These are phyloP conservation scores for Aspergillus amoenus DNA, from an alignment of 2,329 filamentous ascomycete species.

Conservation along the genomic window DNA sequence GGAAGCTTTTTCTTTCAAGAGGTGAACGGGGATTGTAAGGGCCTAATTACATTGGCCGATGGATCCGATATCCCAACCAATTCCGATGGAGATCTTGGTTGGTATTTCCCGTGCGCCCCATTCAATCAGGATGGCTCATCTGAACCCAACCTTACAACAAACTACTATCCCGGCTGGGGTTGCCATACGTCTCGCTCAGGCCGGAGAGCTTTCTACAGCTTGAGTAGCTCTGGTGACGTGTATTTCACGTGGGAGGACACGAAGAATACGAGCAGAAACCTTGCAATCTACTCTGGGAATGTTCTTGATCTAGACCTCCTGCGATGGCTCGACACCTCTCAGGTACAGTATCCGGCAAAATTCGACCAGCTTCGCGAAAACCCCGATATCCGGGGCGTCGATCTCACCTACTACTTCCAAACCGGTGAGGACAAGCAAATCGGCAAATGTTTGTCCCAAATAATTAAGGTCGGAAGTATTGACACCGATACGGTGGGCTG, in stretches of 20 bases:
- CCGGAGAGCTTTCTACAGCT: conserved; percentile 73
- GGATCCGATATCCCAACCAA: conserved; percentile 80
- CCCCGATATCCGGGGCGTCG: conserved; percentile 71
- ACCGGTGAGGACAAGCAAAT: conserved; percentile 73
- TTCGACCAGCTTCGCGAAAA: conserved; percentile 80
- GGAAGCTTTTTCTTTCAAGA: conserved; percentile 98
- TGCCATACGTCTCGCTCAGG: conserved; percentile 77
- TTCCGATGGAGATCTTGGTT: conserved; percentile 71
- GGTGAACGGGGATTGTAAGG: conserved; percentile 96
- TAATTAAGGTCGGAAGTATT: conserved; percentile 92
- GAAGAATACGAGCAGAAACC: conserved; percentile 81
- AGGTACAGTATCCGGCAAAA: conserved; percentile 71
- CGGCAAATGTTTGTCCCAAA: conserved; percentile 85
- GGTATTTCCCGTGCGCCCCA: conserved; percentile 93
- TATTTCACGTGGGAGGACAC: conserved; percentile 97
- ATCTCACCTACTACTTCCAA: conserved; percentile 87
- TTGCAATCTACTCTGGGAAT: conserved; percentile 91
- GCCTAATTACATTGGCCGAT: conserved; percentile 70
- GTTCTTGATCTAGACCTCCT: conserved; percentile 88
- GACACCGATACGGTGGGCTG: conserved; percentile 96
- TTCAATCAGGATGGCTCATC: conserved; percentile 93
- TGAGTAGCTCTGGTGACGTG: conserved; percentile 75
- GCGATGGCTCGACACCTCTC: conserved; percentile 80
- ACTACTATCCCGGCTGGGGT: conserved; percentile 78
- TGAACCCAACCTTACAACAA: conserved; percentile 69